Percentiles rank a stretch among this genome's conserved stretches.
Evolutionary conservation across 2,329 filamentous ascomycete genomes (phyloP).

Genomic region (Phialophora tarda): DNA sequence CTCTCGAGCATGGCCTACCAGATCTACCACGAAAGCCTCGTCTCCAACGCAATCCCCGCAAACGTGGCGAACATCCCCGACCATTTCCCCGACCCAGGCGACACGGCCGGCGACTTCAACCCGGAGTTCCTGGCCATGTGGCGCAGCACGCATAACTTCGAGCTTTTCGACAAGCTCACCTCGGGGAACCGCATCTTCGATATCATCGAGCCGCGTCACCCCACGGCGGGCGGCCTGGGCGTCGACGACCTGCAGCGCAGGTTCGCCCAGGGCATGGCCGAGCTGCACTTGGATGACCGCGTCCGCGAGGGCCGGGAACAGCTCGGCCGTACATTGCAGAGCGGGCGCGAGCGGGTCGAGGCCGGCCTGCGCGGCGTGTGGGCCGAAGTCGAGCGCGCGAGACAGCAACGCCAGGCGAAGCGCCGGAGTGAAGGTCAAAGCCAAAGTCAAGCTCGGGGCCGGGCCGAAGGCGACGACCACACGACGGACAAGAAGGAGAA

Average conservation of each 20-base stretch:
- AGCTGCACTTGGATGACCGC: slow-evolving; percentile 90
- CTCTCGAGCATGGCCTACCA: slow-evolving; percentile 91
- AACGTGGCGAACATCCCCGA: slow-evolving; percentile 56
- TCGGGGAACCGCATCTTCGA: slow-evolving; percentile 82
- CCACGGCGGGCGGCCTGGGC: slow-evolving; percentile 87
- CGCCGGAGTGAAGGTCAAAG: slow-evolving; percentile 13
- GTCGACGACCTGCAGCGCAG: slow-evolving; percentile 94
- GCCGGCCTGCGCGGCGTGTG: slow-evolving; percentile 32
- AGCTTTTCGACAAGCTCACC: slow-evolving; percentile 79
- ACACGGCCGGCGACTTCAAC: slow-evolving; percentile 84
- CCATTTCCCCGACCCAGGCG: slow-evolving; percentile 55
- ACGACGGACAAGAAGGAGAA: slow-evolving; percentile 27
- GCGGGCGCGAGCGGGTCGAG: slow-evolving; percentile 74
- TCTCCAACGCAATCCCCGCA: slow-evolving; percentile 36
- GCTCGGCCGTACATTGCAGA: slow-evolving; percentile 83
- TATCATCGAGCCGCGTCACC: slow-evolving; percentile 89
- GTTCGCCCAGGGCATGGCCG: slow-evolving; percentile 87
- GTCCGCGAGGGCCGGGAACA: slow-evolving; percentile 83
- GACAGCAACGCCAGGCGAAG: slow-evolving; percentile 16
- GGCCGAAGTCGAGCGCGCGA: slow-evolving; percentile 35
- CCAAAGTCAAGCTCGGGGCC: neutral
- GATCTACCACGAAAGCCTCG: slow-evolving; percentile 36
- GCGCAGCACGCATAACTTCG: slow-evolving; percentile 87
- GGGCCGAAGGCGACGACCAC: slow-evolving; percentile 2
- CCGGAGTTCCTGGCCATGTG: slow-evolving; percentile 85